Base-by-base conservation (phyloP, 2,329 filamentous ascomycete species). In the Rosellinia necatrix region DNA sequence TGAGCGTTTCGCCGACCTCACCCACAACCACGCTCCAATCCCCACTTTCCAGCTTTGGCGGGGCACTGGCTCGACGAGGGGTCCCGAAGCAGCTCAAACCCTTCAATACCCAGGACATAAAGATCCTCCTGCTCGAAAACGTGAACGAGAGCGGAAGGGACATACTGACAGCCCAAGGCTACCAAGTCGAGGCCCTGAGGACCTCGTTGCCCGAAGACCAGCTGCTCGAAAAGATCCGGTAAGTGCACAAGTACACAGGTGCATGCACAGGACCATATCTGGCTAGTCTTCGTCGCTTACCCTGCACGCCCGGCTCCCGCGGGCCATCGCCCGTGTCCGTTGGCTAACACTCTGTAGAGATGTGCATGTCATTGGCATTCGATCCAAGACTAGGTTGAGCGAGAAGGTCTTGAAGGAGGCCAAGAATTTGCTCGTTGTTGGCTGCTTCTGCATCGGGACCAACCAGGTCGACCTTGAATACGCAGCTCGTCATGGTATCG, bases 401-500 rank as follows among this genome's bases (percentile, higher is more conserved):
- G 87, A 89, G 61, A 88, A 87, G 68, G 90, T 99, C 24, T 82
- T 99, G 59, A 82, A 85, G 53, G 88, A 96, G 72, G 94, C 94
- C 52, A 96, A 92, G 78, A 96, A 97, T 73, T 83, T 99, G 50
- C 89, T 97, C 56, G 94, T 97, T 60, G 86, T 97, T 66, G 94
- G 94, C 59, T 99, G 94, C 79, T 99, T 99, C 83, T 99, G 94
- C 75, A 99, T 99, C 68, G 94, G 94, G 64, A 99, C 94, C 54
- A 97, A 96, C 78, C 92, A 96, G 74, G 92, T 96, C 63, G 88
- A 96, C 72, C 85, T 96, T 58, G 83, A 91, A 59, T 93, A 86
- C 70, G 91, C 92, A 25, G 91, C 91, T 43, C 81, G 83, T 65
- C 85, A 90, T 70, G 92, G 94, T 64, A 96, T 97, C 72, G 92